Percentiles rank a stretch among this genome's conserved stretches.
Evolutionary conservation across 2,329 filamentous ascomycete species (phyloP).

Genomic region (Diplocarpon rosae): DNA sequence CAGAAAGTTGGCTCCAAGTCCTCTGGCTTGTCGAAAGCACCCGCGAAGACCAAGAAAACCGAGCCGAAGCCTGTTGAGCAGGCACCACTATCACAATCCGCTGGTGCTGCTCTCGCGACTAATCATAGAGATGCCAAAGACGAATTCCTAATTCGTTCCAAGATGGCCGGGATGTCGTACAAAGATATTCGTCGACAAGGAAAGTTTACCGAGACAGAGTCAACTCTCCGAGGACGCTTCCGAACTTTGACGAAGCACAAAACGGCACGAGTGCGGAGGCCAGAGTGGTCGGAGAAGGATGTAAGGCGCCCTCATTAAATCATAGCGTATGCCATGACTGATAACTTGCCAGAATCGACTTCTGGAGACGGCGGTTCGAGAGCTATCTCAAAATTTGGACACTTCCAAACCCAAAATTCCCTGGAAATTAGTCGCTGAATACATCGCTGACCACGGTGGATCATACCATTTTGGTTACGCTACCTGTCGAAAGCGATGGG

Average conservation of each 20-base stretch:
- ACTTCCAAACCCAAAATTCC: constrained; percentile 32
- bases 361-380: constrained; percentile 34
- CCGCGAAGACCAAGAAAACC: constrained; percentile 7
- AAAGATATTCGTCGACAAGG: constrained; percentile 47
- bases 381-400: constrained; percentile 21
- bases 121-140: constrained; percentile 31
- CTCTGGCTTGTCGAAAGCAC: background rate
- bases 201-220: constrained; percentile 53
- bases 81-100: background rate
- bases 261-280: constrained; percentile 51
- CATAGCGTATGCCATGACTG: background rate
- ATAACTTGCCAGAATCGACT: constrained; percentile 32
- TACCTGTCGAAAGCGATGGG: constrained; percentile 48
- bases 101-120: constrained; percentile 5
- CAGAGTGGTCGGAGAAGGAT: constrained; percentile 51
- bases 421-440: constrained; percentile 47
- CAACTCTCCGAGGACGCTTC: constrained; percentile 59
- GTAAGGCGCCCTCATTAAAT: constrained; percentile 37
- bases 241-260: constrained; percentile 54
- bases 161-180: constrained; percentile 49
- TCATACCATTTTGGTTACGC: constrained; percentile 48
- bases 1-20: background rate
- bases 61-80: constrained; percentile 14
- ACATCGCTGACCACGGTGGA: constrained; percentile 40
- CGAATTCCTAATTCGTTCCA: constrained; percentile 41